Evolutionary conservation across 31 red algal species (phyloP), one percentile per base, ranked within the genome.

Genomic region (Odonthalia washingtoniensis): DNA sequence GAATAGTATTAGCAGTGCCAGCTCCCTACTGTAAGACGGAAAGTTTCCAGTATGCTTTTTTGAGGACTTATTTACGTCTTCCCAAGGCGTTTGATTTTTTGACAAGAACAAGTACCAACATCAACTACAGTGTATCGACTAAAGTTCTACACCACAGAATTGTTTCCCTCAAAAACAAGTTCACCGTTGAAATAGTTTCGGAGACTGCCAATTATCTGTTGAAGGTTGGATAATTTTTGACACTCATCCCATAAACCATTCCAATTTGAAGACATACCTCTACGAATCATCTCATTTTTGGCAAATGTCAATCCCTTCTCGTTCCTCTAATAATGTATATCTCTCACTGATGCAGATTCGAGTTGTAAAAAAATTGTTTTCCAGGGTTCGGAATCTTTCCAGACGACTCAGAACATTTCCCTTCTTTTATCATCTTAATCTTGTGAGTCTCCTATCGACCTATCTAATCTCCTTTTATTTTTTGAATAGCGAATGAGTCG

Each of bases 341-440:
- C 34, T 67, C 33, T 38, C 57, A 81, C 21, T 9, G 78, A 81
- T 17, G 6, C 21, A 30, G 78, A 49, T 30, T 24, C 37, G 14
- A 81, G 53, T 17, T 21, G 46, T 68, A 27, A 67, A 39, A 81
- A 81, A 66, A 81, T 38, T 67, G 5, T 37, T 81, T 81, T 40
- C 78, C 78, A 27, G 78, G 78, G 32, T 67, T 81, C 5, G 18
- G 4, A 14, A 81, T 5, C 78, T 81, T 81, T n/a, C 53, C 57
- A 33, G 78, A 81, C n/a, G 67, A 34, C 9, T 30, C 14, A 6
- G 67, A 12, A 6, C 67, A 72, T 14, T 72, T 72, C 14, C 26
- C 26, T 14, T 72, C 14, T 14, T 12, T 6, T 17, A 72, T 9
- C 26, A 18, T 6, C 9, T 6, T 14, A 6, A 72, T 37, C 26